Evolutionary conservation across 1,139 yeast species (phyloP), one percentile per base, ranked within the genome.

Genomic region (Magnusiomyces sp.): DNA sequence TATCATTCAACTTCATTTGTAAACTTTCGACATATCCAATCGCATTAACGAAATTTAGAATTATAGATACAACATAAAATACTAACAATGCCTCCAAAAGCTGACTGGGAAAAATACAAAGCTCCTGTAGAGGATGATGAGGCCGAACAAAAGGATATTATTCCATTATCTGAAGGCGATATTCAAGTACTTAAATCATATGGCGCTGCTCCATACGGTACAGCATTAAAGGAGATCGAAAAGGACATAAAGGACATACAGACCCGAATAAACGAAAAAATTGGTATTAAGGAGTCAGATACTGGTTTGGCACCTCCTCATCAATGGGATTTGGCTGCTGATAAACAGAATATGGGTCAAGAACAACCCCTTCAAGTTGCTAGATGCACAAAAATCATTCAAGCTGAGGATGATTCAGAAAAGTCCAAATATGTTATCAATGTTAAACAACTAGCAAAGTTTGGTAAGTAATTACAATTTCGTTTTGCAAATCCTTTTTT

Each of bases 331-430:
- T 87, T 92, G 46, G 81, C 83, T 76, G 97, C 97, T 20, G 99
- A 92, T 69, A 86, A 87, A 67, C 95, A 88, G 68, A 76, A 96
- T 63, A 81, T 90, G 82, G 77, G 83, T 53, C 92, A 85, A 66
- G 97, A 92, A 66, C 97, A 88, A 63, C 96, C 98, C 39, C 73
- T 92, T 57, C 99, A 92, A 68, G 99, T 94, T 49, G 98, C 99
- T 17, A 78, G 99, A 66, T 92, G 99, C 71, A 94, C 98, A 39
- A 92, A 94, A 72, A 92, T 94, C 67, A 92, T 92, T 60, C 92
- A 87, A 65, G 70, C 64, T 16, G 67, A 62, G 13, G 79, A 75
- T 54, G 80, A 87, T 47, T 95, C 87, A 59, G 88, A 83, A 62
- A 88, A 86, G 67, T 76, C 92, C 46, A 88, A 92, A 68, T 94